Evolutionary conservation across 306 rosid genomes (phyloP).

Genomic region (Prunus salicina): DNA sequence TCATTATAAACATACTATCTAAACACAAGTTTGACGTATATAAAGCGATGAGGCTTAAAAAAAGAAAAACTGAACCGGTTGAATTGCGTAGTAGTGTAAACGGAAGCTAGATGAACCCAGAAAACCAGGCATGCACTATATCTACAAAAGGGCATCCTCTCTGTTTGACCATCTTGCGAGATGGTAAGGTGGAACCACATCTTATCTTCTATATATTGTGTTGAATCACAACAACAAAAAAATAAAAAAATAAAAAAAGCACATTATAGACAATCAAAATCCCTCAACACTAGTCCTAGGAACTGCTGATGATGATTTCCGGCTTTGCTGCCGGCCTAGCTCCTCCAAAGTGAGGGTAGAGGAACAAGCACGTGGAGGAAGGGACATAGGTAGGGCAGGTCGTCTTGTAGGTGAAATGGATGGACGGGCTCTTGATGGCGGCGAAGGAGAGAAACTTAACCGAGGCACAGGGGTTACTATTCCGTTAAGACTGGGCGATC

Average conservation of each 20-base stretch:
- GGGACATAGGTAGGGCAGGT: conserved; percentile 34
- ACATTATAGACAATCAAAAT: conserved; percentile 72
- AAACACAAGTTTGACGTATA: neutral
- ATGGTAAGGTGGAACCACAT: conserved; percentile 53
- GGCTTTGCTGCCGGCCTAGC: conserved; percentile 72
- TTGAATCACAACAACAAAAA: conserved; percentile 51
- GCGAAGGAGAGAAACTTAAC: conserved; percentile 74
- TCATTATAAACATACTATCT: too few relatives aligned
- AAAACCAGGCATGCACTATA: conserved; percentile 28
- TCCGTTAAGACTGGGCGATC: conserved; percentile 91
- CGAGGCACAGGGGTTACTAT: conserved; percentile 61
- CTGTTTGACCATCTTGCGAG: conserved; percentile 39
- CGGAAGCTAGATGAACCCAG: conserved; percentile 19
- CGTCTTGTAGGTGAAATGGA: conserved; percentile 68
- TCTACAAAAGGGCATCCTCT: conserved; percentile 72
- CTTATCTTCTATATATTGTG: conserved; percentile 74
- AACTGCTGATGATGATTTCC: conserved; percentile 67
- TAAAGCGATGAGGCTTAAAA: neutral
- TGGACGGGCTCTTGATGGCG: conserved; percentile 48
- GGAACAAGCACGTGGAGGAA: conserved; percentile 66
- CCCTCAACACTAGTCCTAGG: conserved; percentile 87
- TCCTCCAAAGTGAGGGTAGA: conserved; percentile 68
- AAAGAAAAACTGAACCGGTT: neutral
- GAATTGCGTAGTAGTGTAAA: neutral
- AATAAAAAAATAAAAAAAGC: conserved; percentile 22